phyloP scores from a whole-genome alignment of 2,329 filamentous ascomycete genomes.

The Chalara sp. region DNA sequence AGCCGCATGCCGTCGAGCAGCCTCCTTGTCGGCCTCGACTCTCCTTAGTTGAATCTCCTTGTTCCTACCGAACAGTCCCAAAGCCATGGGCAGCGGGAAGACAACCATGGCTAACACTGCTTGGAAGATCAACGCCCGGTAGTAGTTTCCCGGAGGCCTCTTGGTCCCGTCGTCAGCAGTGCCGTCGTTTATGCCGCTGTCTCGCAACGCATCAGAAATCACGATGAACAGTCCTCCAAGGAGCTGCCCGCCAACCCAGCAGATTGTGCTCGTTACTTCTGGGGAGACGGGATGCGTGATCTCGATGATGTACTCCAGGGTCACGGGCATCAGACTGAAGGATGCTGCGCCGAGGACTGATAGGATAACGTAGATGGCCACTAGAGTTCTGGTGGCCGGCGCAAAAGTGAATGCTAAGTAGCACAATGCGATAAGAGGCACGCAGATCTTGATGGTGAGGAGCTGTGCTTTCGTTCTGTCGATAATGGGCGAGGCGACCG shows the following conservation, averaged over 20 bases:
- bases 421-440: slow-evolving; percentile 65
- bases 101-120: slow-evolving; percentile 61
- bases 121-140: slow-evolving; percentile 68
- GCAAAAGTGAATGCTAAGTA: slow-evolving; percentile 83
- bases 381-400: slow-evolving; percentile 47
- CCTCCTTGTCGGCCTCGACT: slow-evolving; percentile 30
- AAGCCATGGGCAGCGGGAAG: slow-evolving; percentile 58
- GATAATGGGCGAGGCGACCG: slow-evolving; percentile 71
- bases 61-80: slow-evolving; percentile 63
- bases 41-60: slow-evolving; percentile 45
- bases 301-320: slow-evolving; percentile 81
- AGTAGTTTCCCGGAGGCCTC: slow-evolving; percentile 65
- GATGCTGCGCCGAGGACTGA: slow-evolving; percentile 70
- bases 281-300: slow-evolving; percentile 81
- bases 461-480: slow-evolving; percentile 81
- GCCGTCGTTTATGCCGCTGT: slow-evolving; percentile 22
- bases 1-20: background rate
- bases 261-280: slow-evolving; percentile 75
- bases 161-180: slow-evolving; percentile 34
- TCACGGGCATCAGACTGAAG: slow-evolving; percentile 77
- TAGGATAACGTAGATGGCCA: slow-evolving; percentile 68
- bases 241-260: slow-evolving; percentile 82
- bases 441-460: slow-evolving; percentile 61
- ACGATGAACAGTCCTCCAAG: slow-evolving; percentile 81
- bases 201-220: slow-evolving; percentile 68